Conservation (phyloP, 495 filamentous ascomycete genomes). For the Xylaria palmicola region DNA sequence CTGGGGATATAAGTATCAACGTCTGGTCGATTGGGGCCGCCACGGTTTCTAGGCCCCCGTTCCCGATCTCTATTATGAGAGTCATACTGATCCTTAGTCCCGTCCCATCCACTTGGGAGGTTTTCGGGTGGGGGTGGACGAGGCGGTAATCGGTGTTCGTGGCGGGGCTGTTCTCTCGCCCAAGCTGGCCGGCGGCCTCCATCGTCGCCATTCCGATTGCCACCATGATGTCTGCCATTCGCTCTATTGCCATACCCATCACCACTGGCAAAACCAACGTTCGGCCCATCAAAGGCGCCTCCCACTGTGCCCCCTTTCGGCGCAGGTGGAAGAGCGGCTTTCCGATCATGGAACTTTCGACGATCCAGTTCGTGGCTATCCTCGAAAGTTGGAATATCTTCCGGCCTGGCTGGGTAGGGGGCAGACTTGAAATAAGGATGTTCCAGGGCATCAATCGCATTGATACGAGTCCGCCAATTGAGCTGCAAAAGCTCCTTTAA, state of each 20-base stretch:
- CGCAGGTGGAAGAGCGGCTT: conserved; percentile 77
- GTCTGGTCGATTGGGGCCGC: conserved; percentile 35
- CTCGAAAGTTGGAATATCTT: conserved; percentile 82
- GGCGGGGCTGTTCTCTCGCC: conserved; percentile 35
- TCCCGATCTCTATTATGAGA: conserved; percentile 32
- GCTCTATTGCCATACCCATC: conserved; percentile 48
- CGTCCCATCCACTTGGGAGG: conserved; percentile 36
- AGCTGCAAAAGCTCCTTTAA: conserved; percentile 81
- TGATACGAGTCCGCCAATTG: conserved; percentile 84
- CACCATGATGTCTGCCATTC: conserved; percentile 38
- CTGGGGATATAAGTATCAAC: conserved; percentile 63
- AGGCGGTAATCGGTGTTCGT: conserved; percentile 46
- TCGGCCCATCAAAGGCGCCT: conserved; percentile 59
- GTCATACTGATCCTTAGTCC: conserved; percentile 38
- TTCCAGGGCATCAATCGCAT: conserved; percentile 89
- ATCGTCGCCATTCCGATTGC: conserved; percentile 41
- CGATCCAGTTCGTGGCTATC: conserved; percentile 96
- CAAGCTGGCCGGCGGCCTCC: conserved; percentile 44
- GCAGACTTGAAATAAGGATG: conserved; percentile 84
- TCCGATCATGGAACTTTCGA: conserved; percentile 78
- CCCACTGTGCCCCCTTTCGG: conserved; percentile 88
- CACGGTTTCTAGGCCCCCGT: conserved; percentile 34
- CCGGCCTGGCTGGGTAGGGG: conserved; percentile 76
- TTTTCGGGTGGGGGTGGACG: conserved; percentile 45
- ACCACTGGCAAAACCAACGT: conserved; percentile 43